phyloP scores from a whole-genome alignment of 1,139 yeast species.

The Eremothecium gossypii region DNA sequence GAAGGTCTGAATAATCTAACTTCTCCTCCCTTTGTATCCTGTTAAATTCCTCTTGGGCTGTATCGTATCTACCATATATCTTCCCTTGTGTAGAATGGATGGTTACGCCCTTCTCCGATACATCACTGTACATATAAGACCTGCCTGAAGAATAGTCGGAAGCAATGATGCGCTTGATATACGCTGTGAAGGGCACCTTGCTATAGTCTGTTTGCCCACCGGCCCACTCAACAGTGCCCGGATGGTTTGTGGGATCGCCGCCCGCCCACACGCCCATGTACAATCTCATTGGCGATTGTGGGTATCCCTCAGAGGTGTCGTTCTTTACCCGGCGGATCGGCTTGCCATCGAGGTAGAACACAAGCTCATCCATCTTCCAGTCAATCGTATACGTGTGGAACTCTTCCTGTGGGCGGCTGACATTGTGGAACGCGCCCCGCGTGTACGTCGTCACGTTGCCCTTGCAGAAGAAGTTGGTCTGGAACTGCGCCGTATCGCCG shows the following conservation, averaged over 20 bases:
- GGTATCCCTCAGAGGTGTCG: conserved; percentile 52
- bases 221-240: conserved; percentile 78
- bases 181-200: conserved; percentile 61
- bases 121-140: conserved; percentile 54
- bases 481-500: conserved; percentile 60
- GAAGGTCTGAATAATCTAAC: not conserved
- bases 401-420: conserved; percentile 43
- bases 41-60: conserved; percentile 43
- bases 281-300: conserved; percentile 70
- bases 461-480: conserved; percentile 72
- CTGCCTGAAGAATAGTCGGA: conserved; percentile 76
- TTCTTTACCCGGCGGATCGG: conserved; percentile 50
- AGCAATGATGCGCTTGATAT: conserved; percentile 50
- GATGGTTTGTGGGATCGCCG: conserved; percentile 56
- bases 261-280: conserved; percentile 75
- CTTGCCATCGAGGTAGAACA: conserved; percentile 56
- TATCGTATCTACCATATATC: conserved; percentile 49
- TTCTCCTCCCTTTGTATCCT: conserved; percentile 6
- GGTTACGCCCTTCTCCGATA: conserved; percentile 59
- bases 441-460: conserved; percentile 71
- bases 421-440: conserved; percentile 65
- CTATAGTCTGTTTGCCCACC: conserved; percentile 67
- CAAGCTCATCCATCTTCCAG: conserved; percentile 57
- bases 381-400: conserved; percentile 75
- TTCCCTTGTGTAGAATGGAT: conserved; percentile 56